phyloP scores from a whole-genome alignment of 257 asterid species.

The Penstemon newberryi region DNA sequence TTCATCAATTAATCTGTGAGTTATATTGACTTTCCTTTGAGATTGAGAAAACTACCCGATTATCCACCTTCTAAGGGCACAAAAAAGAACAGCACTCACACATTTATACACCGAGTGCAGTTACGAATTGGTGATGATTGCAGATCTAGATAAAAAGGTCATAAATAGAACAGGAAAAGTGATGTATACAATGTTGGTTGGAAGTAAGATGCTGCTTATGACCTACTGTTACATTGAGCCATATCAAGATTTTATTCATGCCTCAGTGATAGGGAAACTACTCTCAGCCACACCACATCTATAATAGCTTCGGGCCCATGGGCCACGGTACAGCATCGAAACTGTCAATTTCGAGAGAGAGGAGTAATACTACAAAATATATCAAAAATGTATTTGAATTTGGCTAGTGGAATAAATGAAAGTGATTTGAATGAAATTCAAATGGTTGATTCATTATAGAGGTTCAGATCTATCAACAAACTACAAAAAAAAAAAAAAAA shows the following conservation, averaged over 20 bases:
- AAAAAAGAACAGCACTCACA: too few relatives aligned
- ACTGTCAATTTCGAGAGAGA: background rate
- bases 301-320: background rate
- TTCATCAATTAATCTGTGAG: too few relatives aligned
- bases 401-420: slow-evolving; percentile 3
- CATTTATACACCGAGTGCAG: too few relatives aligned
- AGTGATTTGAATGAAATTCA: slow-evolving; percentile 6
- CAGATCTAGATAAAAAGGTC: slow-evolving; percentile 4
- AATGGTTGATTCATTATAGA: background rate
- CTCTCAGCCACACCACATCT: background rate
- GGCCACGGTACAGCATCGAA: slow-evolving; percentile 2
- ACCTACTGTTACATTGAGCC: background rate
- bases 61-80: too few relatives aligned
- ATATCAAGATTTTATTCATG: background rate
- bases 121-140: background rate
- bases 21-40: too few relatives aligned
- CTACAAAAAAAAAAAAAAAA: too few relatives aligned
- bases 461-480: too few relatives aligned
- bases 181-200: background rate
- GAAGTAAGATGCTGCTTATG: background rate
- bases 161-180: slow-evolving; percentile 9
- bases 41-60: too few relatives aligned
- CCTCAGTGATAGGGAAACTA: slow-evolving; percentile 10
- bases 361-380: background rate
- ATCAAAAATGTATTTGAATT: background rate